Conservation (phyloP, 208 protist genomes). For the Leishmania amazonensis region DNA sequence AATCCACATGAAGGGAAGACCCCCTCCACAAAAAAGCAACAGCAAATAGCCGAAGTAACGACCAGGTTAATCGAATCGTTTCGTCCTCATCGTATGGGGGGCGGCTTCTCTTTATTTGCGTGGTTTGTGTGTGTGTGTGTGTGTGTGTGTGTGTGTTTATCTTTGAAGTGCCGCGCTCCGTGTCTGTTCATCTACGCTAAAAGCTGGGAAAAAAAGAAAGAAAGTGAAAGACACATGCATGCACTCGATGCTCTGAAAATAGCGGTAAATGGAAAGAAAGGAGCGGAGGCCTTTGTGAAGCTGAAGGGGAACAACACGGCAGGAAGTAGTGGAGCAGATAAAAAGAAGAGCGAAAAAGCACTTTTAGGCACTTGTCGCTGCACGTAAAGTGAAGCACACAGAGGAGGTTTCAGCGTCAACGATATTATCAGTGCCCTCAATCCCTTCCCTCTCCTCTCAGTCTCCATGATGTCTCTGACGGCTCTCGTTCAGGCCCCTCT, state of each 20-base stretch:
- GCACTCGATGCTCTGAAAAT: neutral
- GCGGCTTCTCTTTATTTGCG: neutral
- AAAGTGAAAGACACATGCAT: neutral
- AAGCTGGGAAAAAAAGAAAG: too few relatives aligned
- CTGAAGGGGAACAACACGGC: neutral
- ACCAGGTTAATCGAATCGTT: neutral
- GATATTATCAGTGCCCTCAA: neutral
- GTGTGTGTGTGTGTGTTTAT: too few relatives aligned
- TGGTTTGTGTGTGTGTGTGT: too few relatives aligned
- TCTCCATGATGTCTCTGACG: neutral
- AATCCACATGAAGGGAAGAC: neutral
- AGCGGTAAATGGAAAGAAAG: neutral
- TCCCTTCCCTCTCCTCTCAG: neutral
- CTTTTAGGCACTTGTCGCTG: neutral
- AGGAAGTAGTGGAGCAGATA: neutral
- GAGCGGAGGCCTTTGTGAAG: neutral
- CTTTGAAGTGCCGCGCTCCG: neutral
- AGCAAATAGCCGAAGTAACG: neutral
- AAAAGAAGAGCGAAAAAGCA: neutral
- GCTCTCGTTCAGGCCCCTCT: neutral
- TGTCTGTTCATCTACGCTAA: neutral
- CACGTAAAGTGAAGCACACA: neutral
- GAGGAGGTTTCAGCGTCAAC: neutral
- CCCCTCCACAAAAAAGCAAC: neutral
- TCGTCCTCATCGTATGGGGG: neutral